phyloP scores from a whole-genome alignment of 345 rosid genomes.

The Populus ilicifolia region DNA sequence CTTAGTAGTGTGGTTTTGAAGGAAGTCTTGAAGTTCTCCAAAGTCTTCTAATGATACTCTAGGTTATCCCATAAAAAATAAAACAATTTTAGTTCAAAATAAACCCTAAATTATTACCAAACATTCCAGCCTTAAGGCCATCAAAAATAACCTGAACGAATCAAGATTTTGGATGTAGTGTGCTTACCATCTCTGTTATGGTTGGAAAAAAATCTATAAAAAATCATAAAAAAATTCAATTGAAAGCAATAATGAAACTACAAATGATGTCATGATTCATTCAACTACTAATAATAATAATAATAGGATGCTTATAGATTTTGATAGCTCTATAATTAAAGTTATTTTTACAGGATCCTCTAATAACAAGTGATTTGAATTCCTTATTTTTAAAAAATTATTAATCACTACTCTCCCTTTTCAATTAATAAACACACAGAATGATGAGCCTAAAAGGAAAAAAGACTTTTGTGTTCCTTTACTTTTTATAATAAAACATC shows the following conservation, averaged over 20 bases:
- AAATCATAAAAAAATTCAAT: not conserved
- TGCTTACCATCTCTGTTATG: conserved; percentile 33
- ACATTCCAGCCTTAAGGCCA: conserved; percentile 32
- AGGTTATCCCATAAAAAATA: conserved; percentile 27
- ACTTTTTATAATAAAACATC: no score
- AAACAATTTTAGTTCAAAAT: conserved; percentile 2
- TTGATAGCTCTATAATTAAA: conserved; percentile 89
- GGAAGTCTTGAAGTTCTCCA: conserved; percentile 28
- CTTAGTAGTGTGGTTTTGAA: conserved; percentile 24
- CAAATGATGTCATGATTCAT: not conserved
- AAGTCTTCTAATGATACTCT: conserved; percentile 24
- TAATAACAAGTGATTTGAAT: conserved; percentile 82
- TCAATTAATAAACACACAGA: no score
- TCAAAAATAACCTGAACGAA: conserved; percentile 20
- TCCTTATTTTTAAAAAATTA: conserved; percentile 20
- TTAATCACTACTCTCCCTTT: no score
- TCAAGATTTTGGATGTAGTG: conserved; percentile 29
- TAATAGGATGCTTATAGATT: conserved; percentile 46
- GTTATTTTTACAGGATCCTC: conserved; percentile 99
- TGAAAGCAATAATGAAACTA: not conserved
- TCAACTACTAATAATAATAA: no score
- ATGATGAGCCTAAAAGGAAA: no score
- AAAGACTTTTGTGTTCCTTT: no score
- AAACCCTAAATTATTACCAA: conserved; percentile 4
- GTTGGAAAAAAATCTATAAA: conserved; percentile 26